Evolutionary conservation across 306 rosid species (phyloP).

Genomic region (Mucuna pruriens): DNA sequence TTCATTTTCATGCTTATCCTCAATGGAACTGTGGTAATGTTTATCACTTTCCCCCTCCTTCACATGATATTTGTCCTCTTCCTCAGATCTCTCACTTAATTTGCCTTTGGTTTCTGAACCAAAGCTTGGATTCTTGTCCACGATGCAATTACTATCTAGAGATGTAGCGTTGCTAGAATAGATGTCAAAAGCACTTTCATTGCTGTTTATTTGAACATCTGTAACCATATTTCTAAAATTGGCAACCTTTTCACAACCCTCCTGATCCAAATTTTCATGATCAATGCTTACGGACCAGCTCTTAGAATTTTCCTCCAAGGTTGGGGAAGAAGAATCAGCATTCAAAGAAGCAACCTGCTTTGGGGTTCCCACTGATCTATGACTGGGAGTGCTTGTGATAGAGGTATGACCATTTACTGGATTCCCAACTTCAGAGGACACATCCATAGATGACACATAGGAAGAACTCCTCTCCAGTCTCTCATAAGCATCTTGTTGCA

Average conservation of each 20-base stretch:
- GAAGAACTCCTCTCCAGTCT: constrained; percentile 59
- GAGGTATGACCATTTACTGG: constrained; percentile 62
- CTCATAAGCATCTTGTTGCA: constrained; percentile 46
- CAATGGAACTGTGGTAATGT: constrained; percentile 35
- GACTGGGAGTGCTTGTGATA: constrained; percentile 43
- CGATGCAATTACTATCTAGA: constrained; percentile 16
- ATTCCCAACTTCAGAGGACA: constrained; percentile 64
- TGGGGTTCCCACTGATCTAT: constrained; percentile 43
- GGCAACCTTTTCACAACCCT: constrained; percentile 39
- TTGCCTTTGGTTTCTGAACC: constrained; percentile 34
- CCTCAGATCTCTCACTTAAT: constrained; percentile 42
- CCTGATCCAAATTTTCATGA: constrained; percentile 42
- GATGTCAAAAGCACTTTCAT: constrained; percentile 23
- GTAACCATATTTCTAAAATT: constrained; percentile 21
- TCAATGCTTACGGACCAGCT: constrained; percentile 46
- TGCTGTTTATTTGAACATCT: constrained; percentile 36
- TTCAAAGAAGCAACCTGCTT: constrained; percentile 45
- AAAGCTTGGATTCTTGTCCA: constrained; percentile 36
- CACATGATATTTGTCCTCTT: constrained; percentile 38
- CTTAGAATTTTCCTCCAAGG: constrained; percentile 51
- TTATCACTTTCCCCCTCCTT: constrained; percentile 48
- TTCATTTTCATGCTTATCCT: constrained; percentile 49
- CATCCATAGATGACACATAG: constrained; percentile 59
- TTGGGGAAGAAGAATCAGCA: constrained; percentile 55
- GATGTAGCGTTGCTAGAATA: constrained; percentile 36